Conservation (phyloP, 2,329 filamentous ascomycete species). For the Albophoma yamanashiensis region DNA sequence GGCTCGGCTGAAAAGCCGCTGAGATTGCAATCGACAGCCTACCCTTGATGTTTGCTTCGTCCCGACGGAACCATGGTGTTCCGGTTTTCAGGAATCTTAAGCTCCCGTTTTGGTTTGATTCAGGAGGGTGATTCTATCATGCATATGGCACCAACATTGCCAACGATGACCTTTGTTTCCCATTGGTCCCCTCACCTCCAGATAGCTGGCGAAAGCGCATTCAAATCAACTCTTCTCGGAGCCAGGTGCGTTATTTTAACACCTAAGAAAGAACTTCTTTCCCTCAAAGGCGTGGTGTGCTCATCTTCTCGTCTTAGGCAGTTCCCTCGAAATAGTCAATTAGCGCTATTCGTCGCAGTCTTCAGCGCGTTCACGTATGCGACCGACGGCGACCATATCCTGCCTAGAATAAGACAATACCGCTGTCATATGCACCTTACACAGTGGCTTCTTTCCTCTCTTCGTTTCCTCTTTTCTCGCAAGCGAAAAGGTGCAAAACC, state of each 20-base stretch:
- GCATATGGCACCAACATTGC: background rate
- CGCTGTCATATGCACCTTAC: background rate
- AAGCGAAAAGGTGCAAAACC: background rate
- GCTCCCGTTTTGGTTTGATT: background rate
- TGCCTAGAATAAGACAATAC: background rate
- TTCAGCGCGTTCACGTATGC: background rate
- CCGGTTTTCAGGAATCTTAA: background rate
- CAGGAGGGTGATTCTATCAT: background rate
- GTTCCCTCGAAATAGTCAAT: background rate
- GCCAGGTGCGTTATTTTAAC: background rate
- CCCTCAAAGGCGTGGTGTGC: background rate
- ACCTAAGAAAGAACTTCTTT: background rate
- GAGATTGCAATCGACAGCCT: background rate
- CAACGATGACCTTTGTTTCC: background rate
- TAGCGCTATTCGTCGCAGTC: background rate
- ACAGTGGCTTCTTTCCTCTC: background rate
- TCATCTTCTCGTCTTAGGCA: background rate
- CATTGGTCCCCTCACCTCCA: background rate
- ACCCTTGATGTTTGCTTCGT: background rate
- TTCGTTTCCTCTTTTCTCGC: background rate
- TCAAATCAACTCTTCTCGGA: background rate
- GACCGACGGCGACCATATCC: background rate
- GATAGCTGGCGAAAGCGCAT: background rate
- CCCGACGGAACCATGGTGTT: background rate
- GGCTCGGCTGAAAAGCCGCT: constrained; percentile 10